Evolutionary conservation across 805 yeast genomes (phyloP).

Genomic region (Zygosaccharomyces lentus): DNA sequence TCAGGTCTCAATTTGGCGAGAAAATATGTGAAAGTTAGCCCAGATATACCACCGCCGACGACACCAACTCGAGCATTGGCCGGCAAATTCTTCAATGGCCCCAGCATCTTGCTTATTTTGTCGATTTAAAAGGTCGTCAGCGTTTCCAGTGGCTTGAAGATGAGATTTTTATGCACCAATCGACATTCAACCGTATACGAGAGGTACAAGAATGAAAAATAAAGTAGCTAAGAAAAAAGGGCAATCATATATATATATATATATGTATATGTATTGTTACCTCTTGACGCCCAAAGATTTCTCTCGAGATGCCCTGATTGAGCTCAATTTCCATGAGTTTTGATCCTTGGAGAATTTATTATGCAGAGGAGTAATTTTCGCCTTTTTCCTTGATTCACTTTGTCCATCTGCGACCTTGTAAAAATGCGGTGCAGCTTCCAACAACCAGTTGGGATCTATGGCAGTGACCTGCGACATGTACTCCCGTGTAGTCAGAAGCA

Average conservation of each 20-base stretch:
- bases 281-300: constrained; percentile 30
- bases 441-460: constrained; percentile 79
- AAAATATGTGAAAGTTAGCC: constrained; percentile 69
- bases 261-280: constrained; percentile 4
- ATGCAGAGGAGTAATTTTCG: constrained; percentile 70
- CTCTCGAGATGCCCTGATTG: constrained; percentile 34
- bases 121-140: background rate
- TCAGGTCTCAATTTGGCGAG: constrained; percentile 74
- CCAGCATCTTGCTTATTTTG: constrained; percentile 14
- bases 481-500: constrained; percentile 79
- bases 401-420: constrained; percentile 59
- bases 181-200: background rate
- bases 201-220: background rate
- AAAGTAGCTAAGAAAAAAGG: constrained; percentile 4
- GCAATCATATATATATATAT: background rate
- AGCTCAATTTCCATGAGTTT: constrained; percentile 73
- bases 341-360: constrained; percentile 56
- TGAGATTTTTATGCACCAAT: background rate
- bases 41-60: constrained; percentile 86
- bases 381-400: constrained; percentile 50
- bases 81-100: constrained; percentile 22
- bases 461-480: constrained; percentile 85
- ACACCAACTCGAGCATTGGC: constrained; percentile 53
- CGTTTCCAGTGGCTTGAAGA: background rate
- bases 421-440: constrained; percentile 64